Evolutionary conservation across 208 protist genomes (phyloP).

Genomic region (Naegleria fowleri): DNA sequence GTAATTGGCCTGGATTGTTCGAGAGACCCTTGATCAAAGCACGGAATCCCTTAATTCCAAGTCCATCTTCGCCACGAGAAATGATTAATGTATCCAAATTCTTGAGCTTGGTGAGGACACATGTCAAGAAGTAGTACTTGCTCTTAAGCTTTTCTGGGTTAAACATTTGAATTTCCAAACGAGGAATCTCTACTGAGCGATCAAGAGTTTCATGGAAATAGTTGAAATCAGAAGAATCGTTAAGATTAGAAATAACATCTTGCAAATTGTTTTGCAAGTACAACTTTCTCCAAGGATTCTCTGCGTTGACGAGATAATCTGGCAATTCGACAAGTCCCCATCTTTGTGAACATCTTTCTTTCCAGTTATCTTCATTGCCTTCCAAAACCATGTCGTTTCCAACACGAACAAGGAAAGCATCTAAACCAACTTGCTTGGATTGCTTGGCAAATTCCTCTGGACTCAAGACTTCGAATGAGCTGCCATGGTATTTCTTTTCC

Average conservation of each 20-base stretch:
- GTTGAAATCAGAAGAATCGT: neutral
- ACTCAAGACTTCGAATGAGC: neutral
- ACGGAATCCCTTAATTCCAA: neutral
- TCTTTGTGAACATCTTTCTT: neutral
- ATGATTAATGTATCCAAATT: conserved; percentile 18
- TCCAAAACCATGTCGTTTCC: neutral
- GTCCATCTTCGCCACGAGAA: neutral
- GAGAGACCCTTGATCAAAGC: neutral
- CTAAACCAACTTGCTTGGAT: neutral
- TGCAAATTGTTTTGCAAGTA: conserved; percentile 20
- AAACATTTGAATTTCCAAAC: conserved; percentile 28
- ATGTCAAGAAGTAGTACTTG: neutral
- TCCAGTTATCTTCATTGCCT: conserved; percentile 22
- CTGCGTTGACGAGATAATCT: neutral
- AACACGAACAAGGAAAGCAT: neutral
- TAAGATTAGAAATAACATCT: neutral
- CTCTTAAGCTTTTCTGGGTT: neutral
- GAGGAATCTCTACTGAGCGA: neutral
- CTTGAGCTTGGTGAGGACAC: neutral
- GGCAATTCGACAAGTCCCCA: neutral
- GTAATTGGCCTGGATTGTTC: neutral
- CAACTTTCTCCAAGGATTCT: neutral
- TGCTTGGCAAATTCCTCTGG: conserved; percentile 11
- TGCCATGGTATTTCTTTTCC: conserved; percentile 4
- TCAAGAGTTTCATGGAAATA: neutral